These are phyloP conservation scores for Russula vinacea DNA, from an alignment of 768 basidiomycete species.

Conservation along the genomic window DNA sequence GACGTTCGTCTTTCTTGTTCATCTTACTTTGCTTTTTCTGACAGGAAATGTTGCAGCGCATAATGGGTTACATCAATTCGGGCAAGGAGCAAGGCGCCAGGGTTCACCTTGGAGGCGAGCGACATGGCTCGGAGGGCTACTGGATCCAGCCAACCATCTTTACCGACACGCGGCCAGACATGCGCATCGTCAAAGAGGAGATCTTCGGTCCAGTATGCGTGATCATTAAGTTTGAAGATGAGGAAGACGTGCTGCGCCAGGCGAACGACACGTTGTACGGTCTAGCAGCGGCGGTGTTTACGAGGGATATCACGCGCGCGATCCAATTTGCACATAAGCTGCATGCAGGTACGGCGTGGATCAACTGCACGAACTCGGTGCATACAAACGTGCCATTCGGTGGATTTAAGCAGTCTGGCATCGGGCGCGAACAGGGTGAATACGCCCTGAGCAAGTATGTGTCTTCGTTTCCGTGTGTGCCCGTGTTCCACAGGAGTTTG, in stretches of 20 bases:
- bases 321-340: conserved; percentile 68
- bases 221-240: conserved; percentile 60
- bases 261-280: conserved; percentile 91
- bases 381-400: conserved; percentile 56
- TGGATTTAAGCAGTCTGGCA: conserved; percentile 66
- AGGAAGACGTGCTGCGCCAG: conserved; percentile 59
- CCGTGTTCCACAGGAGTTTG: not conserved
- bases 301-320: conserved; percentile 71
- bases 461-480: not conserved
- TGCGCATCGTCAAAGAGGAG: conserved; percentile 58
- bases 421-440: conserved; percentile 62
- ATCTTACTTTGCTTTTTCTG: not conserved
- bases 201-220: conserved; percentile 68
- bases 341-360: conserved; percentile 80
- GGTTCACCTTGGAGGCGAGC: conserved; percentile 53
- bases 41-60: conserved; percentile 41
- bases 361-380: conserved; percentile 44
- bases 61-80: conserved; percentile 58
- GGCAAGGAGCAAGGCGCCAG: conserved; percentile 60
- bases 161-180: conserved; percentile 51
- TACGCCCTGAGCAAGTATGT: conserved; percentile 43
- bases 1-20: conserved; percentile 46
- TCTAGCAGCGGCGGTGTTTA: conserved; percentile 84
- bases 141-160: conserved; percentile 64
- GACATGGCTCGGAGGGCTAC: conserved; percentile 55